Evolutionary conservation across 495 filamentous ascomycete genomes (phyloP), one percentile per base, ranked within the genome.

Genomic region (Aspergillus diversus): DNA sequence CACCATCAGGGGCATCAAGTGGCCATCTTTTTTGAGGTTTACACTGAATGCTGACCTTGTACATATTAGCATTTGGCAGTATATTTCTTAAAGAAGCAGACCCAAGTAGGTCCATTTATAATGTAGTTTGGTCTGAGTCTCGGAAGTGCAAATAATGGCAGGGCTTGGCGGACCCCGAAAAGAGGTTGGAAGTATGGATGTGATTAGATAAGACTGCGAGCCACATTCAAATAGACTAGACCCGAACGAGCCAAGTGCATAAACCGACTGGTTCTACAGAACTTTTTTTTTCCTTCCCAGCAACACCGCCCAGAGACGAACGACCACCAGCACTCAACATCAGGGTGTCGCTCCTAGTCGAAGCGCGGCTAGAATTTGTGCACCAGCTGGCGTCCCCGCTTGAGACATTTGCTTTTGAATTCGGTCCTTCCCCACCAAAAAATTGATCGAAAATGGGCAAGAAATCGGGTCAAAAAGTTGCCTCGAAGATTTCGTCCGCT

Each of bases 221-320:
- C 56, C 58, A 55, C 33, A n/a, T 49, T 57, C 27, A 32, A 16
- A 39, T 56, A 31, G 42, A 27, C 75, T 77, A 75, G 63, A 11
- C 78, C 74, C 12, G 2, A 70, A 70, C 35, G 17, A 72, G 74
- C 49, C 65, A 79, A 79, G 78, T 66, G 71, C 65, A 64, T 66
- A 37, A 37, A 57, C 68, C 63, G 65, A 66, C 62, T 67, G 60
- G 42, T 64, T 74, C 71, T 78, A 75, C 72, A 74, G 76, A 78
- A 81, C 77, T 75, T 81, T 81, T 81, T 50, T 80, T 81, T 80
- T 77, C 71, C 71, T 72, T 71, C 63, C 66, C 73, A 66, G 69
- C 66, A 73, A 63, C 64, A 62, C 69, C 68, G 65, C 68, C 70
- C 58, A 73, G 63, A 71, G 60, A 70, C 63, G 73, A 74, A 67